A percentile compares a stretch with the other conserved stretches of the same genome.
These are phyloP conservation scores for Phanerochaete carnosa DNA, from an alignment of 768 basidiomycete species.

Conservation along the genomic window DNA sequence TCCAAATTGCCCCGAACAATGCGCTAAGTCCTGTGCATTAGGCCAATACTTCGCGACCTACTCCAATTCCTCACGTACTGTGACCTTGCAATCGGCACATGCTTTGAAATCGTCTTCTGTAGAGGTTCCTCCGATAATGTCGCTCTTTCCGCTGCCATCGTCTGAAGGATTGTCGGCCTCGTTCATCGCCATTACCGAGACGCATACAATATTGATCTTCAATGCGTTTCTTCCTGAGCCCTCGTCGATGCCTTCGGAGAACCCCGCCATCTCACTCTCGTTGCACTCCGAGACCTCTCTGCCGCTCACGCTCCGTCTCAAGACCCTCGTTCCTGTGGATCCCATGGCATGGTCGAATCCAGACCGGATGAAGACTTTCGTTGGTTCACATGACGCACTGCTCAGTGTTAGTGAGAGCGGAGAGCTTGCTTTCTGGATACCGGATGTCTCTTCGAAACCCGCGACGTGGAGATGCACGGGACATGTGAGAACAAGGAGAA, in stretches of 20 bases:
- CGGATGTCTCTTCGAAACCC: slow-evolving; percentile 33
- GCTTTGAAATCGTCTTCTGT: slow-evolving; percentile 32
- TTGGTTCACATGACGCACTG: slow-evolving; percentile 60
- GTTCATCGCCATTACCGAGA: slow-evolving; percentile 57
- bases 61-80: slow-evolving; percentile 36
- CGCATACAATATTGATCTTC: slow-evolving; percentile 58
- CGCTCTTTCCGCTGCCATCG: slow-evolving; percentile 66
- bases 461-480: slow-evolving; percentile 65
- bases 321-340: slow-evolving; percentile 69
- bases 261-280: slow-evolving; percentile 34
- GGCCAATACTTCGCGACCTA: slow-evolving; percentile 59
- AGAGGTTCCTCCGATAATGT: slow-evolving; percentile 48
- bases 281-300: slow-evolving; percentile 49
- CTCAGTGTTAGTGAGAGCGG: slow-evolving; percentile 76
- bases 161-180: slow-evolving; percentile 34
- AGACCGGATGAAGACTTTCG: background rate
- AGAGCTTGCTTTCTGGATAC: slow-evolving; percentile 85
- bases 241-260: background rate
- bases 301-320: slow-evolving; percentile 44
- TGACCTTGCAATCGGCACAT: slow-evolving; percentile 49
- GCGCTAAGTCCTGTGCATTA: too few relatives aligned
- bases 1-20: background rate
- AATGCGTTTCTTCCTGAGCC: slow-evolving; percentile 29
- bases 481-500: slow-evolving; percentile 67
- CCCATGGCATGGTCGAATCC: slow-evolving; percentile 77